Base-by-base conservation (phyloP, 73 alveolate genomes). In the Vitrella brassicaformis region DNA sequence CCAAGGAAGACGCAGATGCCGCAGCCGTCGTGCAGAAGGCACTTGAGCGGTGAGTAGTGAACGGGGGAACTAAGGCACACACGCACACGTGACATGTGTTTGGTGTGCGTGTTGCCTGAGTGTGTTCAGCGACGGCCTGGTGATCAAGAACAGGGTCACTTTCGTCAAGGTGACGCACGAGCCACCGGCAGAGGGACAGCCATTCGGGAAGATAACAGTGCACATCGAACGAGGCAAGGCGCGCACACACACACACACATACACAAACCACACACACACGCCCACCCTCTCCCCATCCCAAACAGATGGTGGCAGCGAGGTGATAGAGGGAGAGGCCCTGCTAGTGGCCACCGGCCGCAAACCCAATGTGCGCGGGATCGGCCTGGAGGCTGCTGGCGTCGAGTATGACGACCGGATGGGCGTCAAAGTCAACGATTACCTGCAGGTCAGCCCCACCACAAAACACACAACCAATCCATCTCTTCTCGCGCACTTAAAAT, bases 1-100 rank as follows among this genome's bases (percentile, higher is more conserved):
- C 87, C 25, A 69, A 80, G 66, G 93, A 86, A 69, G 93, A 86
- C 73, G 28, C 82, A 8, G 93, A 86, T 47, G 86, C 87, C 29
- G 79, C 89, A 0, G 71, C 66, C 0, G 45, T 81, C 25, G 74
- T 86, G 0, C 70, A 72, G 19, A 46, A 66, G 7, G 39, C 56
- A 39, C n/a, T 86, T 28, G 46, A 26, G 19, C 32, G 70, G 64
- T 89, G 81, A 31, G 93, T 89, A 27, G 88, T 86, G 10, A 28
- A 18, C 18, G 19, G 71, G 8, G 47, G 8, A 18, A 67, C n/a
- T n/a, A n/a, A n/a, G n/a, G n/a, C n/a, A n/a, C n/a, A n/a, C n/a
- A n/a, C n/a, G n/a, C n/a, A n/a, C n/a, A n/a, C n/a, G n/a, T n/a
- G n/a, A n/a, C n/a, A n/a, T n/a, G n/a, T n/a, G n/a, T n/a, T n/a